A percentile compares a stretch with the other conserved stretches of the same genome.
These are phyloP conservation scores for Euphorbia peplus DNA, from an alignment of 345 rosid genomes.

Conservation along the genomic window DNA sequence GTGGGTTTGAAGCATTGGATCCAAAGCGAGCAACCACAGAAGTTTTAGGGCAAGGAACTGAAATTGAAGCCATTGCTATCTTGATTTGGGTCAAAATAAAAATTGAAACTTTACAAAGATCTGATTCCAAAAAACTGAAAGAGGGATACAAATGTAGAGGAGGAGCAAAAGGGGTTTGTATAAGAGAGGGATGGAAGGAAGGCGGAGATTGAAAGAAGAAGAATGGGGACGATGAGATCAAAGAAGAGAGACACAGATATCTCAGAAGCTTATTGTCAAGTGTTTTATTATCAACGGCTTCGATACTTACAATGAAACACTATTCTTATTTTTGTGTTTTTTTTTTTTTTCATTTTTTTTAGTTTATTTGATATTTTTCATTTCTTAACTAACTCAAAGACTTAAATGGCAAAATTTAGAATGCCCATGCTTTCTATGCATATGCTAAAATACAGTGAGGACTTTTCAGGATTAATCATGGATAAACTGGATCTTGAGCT, in stretches of 20 bases:
- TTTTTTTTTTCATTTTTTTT: too few relatives aligned
- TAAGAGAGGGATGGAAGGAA: neutral
- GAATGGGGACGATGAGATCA: slow-evolving; percentile 36
- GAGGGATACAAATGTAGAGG: neutral
- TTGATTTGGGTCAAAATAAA: neutral
- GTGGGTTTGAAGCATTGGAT: slow-evolving; percentile 34
- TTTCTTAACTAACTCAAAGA: slow-evolving; percentile 4
- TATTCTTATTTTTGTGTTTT: neutral
- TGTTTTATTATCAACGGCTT: neutral
- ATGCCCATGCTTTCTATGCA: too few relatives aligned
- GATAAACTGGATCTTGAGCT: too few relatives aligned
- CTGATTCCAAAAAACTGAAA: neutral
- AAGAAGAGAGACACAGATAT: slow-evolving; percentile 11
- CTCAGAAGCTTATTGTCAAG: slow-evolving; percentile 18
- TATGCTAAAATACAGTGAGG: too few relatives aligned
- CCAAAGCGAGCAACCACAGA: slow-evolving; percentile 39
- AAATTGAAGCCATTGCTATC: slow-evolving; percentile 50
- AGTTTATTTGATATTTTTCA: neutral
- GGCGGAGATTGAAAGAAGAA: slow-evolving; percentile 11
- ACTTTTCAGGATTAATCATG: too few relatives aligned
- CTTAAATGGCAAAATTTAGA: too few relatives aligned
- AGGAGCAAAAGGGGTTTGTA: neutral
- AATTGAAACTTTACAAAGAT: too few relatives aligned
- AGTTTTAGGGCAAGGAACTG: slow-evolving; percentile 64
- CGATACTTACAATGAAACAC: slow-evolving; percentile 17